These are phyloP conservation scores for Xerocomus nothofagi DNA, from an alignment of 1,284 basidiomycete genomes.

Conservation along the genomic window DNA sequence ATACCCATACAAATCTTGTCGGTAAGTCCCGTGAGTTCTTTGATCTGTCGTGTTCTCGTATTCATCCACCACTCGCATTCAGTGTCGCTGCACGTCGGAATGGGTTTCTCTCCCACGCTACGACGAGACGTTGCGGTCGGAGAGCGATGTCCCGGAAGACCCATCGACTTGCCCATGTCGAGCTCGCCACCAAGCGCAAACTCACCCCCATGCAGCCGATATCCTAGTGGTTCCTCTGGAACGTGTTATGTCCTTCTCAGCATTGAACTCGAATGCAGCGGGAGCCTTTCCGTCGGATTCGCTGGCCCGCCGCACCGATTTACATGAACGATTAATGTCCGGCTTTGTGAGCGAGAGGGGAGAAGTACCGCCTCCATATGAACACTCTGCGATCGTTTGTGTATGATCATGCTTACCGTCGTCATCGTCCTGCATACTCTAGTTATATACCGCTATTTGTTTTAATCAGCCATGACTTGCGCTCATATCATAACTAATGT, in stretches of 20 bases:
- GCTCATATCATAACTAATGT: background rate
- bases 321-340: constrained; percentile 60
- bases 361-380: constrained; percentile 65
- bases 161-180: constrained; percentile 48
- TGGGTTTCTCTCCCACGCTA: constrained; percentile 77
- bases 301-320: constrained; percentile 41
- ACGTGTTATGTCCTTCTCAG: constrained; percentile 34
- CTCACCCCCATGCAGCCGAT: background rate
- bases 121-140: constrained; percentile 40
- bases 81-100: constrained; percentile 81
- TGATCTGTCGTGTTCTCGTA: background rate
- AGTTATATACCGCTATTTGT: too few relatives aligned
- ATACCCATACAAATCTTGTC: constrained; percentile 79
- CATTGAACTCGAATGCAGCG: constrained; percentile 33
- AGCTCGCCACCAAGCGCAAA: constrained; percentile 7
- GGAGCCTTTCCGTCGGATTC: constrained; percentile 18
- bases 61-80: constrained; percentile 1
- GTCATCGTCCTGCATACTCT: too few relatives aligned
- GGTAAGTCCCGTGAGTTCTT: constrained; percentile 44
- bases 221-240: constrained; percentile 8
- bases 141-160: constrained; percentile 33
- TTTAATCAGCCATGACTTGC: too few relatives aligned
- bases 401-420: background rate
- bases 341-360: constrained; percentile 65
- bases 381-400: constrained; percentile 15